A percentile compares a stretch with the other conserved stretches of the same genome.
phyloP scores from a whole-genome alignment of 805 yeast species.

The Saccharomycopsis babjevae region DNA sequence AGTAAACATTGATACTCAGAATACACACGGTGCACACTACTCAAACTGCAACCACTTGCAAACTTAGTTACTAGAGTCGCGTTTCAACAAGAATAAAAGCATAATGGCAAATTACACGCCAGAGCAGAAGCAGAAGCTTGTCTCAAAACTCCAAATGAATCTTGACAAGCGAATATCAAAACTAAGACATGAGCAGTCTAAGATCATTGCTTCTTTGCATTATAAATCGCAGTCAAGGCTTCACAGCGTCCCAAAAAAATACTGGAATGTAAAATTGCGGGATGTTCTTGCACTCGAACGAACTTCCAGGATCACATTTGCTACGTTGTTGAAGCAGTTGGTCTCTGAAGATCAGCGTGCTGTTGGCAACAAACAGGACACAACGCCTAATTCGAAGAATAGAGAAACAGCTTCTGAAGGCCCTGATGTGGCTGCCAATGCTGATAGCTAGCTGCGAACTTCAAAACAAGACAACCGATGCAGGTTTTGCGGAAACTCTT shows the following conservation, averaged over 20 bases:
- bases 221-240: slow-evolving; percentile 8
- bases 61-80: no score
- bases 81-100: neutral
- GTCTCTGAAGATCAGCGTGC: neutral
- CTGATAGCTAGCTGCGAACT: no score
- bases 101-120: slow-evolving; percentile 11
- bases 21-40: no score
- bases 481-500: no score
- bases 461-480: no score
- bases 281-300: slow-evolving; percentile 15
- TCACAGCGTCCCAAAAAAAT: slow-evolving; percentile 16
- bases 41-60: no score
- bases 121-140: slow-evolving; percentile 14
- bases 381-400: neutral
- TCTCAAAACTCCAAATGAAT: slow-evolving; percentile 9
- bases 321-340: slow-evolving; percentile 2
- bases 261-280: slow-evolving; percentile 11
- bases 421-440: neutral
- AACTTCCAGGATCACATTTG: slow-evolving; percentile 12
- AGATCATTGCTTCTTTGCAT: slow-evolving; percentile 5
- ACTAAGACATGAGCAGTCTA: slow-evolving; percentile 9
- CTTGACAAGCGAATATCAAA: slow-evolving; percentile 13
- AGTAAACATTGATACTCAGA: neutral
- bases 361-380: neutral
- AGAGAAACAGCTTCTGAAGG: neutral